Evolutionary conservation across 1,284 basidiomycete species (phyloP).

Genomic region (Cutaneotrichosporon sp.): DNA sequence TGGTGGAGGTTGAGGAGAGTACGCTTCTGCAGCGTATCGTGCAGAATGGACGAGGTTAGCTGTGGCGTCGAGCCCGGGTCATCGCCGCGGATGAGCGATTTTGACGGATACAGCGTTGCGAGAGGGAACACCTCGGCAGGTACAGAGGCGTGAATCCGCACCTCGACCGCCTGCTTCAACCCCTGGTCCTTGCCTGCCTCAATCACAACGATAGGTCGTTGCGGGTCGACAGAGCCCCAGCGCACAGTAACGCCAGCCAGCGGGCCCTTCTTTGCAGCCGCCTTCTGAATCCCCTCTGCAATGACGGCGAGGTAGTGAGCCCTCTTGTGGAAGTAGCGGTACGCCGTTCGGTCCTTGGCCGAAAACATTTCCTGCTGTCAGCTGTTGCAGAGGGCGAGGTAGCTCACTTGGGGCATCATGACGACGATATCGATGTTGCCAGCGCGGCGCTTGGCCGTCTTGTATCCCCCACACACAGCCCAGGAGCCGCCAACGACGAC

Average conservation of each 20-base stretch:
- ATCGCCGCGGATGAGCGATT: conserved; percentile 60
- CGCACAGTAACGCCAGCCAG: conserved; percentile 63
- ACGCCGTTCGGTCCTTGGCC: conserved; percentile 89
- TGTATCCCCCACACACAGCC: conserved; percentile 59
- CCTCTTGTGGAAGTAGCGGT: conserved; percentile 87
- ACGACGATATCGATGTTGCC: conserved; percentile 78
- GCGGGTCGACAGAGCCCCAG: conserved; percentile 59
- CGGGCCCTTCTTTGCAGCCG: conserved; percentile 55
- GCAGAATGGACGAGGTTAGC: conserved; percentile 74
- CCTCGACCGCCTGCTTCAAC: conserved; percentile 63
- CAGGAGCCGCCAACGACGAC: conserved; percentile 51
- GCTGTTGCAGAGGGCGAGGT: too few relatives aligned
- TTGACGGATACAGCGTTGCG: conserved; percentile 66
- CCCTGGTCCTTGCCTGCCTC: conserved; percentile 44
- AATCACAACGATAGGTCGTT: conserved; percentile 26
- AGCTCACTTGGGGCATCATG: conserved; percentile 75
- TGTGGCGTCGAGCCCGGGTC: conserved; percentile 51
- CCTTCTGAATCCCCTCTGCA: conserved; percentile 58
- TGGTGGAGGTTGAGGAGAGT: conserved; percentile 67
- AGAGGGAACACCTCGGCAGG: conserved; percentile 58
- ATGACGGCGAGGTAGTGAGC: conserved; percentile 84
- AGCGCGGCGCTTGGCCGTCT: conserved; percentile 49
- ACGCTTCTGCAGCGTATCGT: conserved; percentile 60
- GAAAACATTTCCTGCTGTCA: conserved; percentile 61
- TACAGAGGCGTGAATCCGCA: conserved; percentile 70